phyloP scores from a whole-genome alignment of 1,139 yeast genomes.

The Diutina neorugosa region DNA sequence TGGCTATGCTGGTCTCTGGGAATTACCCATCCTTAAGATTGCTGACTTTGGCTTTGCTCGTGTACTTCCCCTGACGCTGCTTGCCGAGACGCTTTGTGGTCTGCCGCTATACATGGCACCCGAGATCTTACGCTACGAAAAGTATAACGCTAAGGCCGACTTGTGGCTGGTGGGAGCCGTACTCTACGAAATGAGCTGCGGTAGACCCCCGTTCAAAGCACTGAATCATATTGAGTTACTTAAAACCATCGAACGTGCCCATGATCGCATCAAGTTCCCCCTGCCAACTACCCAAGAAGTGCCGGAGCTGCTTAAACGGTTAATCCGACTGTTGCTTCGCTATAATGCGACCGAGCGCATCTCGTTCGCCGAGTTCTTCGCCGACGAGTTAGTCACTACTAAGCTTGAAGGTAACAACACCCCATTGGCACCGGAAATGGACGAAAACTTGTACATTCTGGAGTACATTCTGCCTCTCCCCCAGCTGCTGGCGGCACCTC shows the following conservation, averaged over 20 bases:
- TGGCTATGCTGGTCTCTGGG: slow-evolving; percentile 71
- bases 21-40: slow-evolving; percentile 77
- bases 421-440: slow-evolving; percentile 56
- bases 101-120: slow-evolving; percentile 98
- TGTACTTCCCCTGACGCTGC: slow-evolving; percentile 77
- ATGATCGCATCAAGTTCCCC: slow-evolving; percentile 71
- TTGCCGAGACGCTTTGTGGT: slow-evolving; percentile 96
- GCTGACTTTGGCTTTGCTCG: slow-evolving; percentile 98
- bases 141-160: slow-evolving; percentile 94
- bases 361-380: slow-evolving; percentile 79
- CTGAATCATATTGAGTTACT: slow-evolving; percentile 82
- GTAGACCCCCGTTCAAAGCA: slow-evolving; percentile 92
- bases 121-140: slow-evolving; percentile 85
- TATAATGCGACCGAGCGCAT: slow-evolving; percentile 82
- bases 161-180: slow-evolving; percentile 98
- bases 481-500: slow-evolving; percentile 8
- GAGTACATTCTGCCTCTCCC: slow-evolving; percentile 49
- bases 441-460: slow-evolving; percentile 71
- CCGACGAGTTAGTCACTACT: slow-evolving; percentile 39
- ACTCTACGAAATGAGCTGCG: slow-evolving; percentile 85
- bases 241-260: slow-evolving; percentile 70
- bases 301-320: slow-evolving; percentile 49
- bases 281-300: slow-evolving; percentile 33
- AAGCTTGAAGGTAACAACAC: slow-evolving; percentile 32
- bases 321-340: slow-evolving; percentile 66